Evolutionary conservation across 805 yeast species (phyloP), one percentile per base, ranked within the genome.

Genomic region (Candida broadrunensis): DNA sequence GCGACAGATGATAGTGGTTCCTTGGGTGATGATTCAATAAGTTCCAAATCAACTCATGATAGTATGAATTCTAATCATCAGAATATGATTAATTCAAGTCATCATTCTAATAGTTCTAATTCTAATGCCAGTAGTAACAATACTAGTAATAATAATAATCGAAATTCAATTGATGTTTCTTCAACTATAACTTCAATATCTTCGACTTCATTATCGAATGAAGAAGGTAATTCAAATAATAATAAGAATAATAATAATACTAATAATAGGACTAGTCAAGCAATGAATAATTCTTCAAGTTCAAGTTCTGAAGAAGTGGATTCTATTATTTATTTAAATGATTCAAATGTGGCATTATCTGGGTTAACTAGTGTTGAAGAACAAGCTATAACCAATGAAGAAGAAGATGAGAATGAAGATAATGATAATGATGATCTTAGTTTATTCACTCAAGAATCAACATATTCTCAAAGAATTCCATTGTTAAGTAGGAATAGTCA

Each of bases 391-490:
- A 9, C 6, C 9, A 35, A 35, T 11, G 36, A 24, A 24, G 30
- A 12, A 17, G 23, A 23, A 4, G 21, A 27, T 18, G 36, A 18
- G 5, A 32, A 13, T 13, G 32, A 18, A 4, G 39, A 37, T 20
- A 48, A 38, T 20, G 44, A 37, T 20, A 35, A 34, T 17, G 46
- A 37, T n/a, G 55, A 48, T 4, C 51, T 49, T 32, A 48, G 54
- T 36, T 34, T 53, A 2, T 41, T 47, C 21, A 36, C 52, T 3
- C 45, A 46, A 23, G 50, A 42, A 13, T 36, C 51, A 9, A 44
- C 41, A 36, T 53, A 48, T 11, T 29, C 32, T 16, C 55, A 49
- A 36, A 38, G 51, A 38, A 11, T 49, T 2, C 54, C 54, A 5
- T 47, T 51, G 23, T 37, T 51, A 15, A n/a, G n/a, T n/a, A n/a